Percentiles rank a stretch among this genome's conserved stretches.
Conservation (phyloP, 176 grass and related monocot species). For the Oryza australiensis region DNA sequence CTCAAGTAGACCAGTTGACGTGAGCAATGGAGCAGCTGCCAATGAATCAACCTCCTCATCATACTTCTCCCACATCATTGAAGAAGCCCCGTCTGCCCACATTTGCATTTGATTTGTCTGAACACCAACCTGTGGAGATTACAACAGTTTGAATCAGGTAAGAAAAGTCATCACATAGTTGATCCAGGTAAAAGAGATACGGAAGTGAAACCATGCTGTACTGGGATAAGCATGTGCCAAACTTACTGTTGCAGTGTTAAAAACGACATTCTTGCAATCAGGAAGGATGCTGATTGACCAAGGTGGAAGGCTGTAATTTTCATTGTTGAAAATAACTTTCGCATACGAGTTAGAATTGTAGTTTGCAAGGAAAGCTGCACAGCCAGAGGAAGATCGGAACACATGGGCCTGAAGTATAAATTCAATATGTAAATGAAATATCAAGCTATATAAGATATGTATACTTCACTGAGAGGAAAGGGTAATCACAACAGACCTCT, state of each 20-base stretch:
- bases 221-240: slow-evolving; percentile 8
- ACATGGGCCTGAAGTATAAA: slow-evolving; percentile 70
- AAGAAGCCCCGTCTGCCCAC: slow-evolving; percentile 61
- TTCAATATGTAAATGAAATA: slow-evolving; percentile 27
- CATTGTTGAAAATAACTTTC: slow-evolving; percentile 81
- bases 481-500: slow-evolving; percentile 55
- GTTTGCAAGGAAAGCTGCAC: slow-evolving; percentile 90
- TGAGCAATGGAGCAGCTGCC: slow-evolving; percentile 62
- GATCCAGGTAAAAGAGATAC: not conserved
- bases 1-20: slow-evolving; percentile 78
- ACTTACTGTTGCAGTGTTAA: slow-evolving; percentile 95
- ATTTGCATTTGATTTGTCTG: slow-evolving; percentile 99
- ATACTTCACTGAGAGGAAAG: slow-evolving; percentile 3
- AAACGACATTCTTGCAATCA: slow-evolving; percentile 93
- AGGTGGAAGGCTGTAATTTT: slow-evolving; percentile 87
- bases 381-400: slow-evolving; percentile 71
- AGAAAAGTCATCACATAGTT: slow-evolving; percentile 3
- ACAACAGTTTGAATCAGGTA: slow-evolving; percentile 28
- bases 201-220: not conserved
- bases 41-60: slow-evolving; percentile 90
- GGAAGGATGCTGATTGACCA: slow-evolving; percentile 99
- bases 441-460: slow-evolving; percentile 3
- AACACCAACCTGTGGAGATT: slow-evolving; percentile 71
- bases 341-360: slow-evolving; percentile 84
- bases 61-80: slow-evolving; percentile 90